phyloP scores from a whole-genome alignment of 108 stramenopile genomes.

The Aureococcus anophagefferens region DNA sequence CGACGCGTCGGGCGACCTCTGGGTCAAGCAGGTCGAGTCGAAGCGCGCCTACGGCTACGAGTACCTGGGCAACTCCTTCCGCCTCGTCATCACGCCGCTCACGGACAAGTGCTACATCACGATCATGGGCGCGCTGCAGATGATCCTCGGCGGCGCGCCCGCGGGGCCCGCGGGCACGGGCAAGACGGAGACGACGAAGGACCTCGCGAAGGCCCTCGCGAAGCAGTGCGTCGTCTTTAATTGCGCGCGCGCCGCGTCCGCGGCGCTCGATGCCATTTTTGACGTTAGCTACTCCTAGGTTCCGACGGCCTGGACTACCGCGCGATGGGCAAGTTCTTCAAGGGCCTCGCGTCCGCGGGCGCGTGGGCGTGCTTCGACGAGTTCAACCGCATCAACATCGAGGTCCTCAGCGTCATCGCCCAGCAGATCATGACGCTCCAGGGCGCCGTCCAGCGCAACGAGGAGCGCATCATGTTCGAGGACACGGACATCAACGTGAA shows the following conservation, averaged over 20 bases:
- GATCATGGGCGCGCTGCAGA: conserved; percentile 59
- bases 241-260: no score
- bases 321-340: conserved; percentile 64
- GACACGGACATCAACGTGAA: conserved; percentile 47
- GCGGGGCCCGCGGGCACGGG: conserved; percentile 61
- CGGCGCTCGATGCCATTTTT: no score
- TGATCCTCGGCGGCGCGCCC: conserved; percentile 54
- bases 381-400: conserved; percentile 64
- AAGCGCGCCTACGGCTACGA: conserved; percentile 61
- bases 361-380: conserved; percentile 70
- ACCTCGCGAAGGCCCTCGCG: conserved; percentile 58
- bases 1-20: conserved; percentile 47
- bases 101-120: conserved; percentile 60
- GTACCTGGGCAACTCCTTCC: conserved; percentile 54
- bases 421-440: conserved; percentile 61
- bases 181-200: conserved; percentile 56
- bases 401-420: conserved; percentile 57
- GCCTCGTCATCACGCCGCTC: conserved; percentile 59
- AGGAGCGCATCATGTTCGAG: conserved; percentile 41
- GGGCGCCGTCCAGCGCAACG: conserved; percentile 37
- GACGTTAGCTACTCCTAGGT: no score
- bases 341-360: conserved; percentile 52
- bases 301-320: conserved; percentile 56
- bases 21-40: conserved; percentile 32
- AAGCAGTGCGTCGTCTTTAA: conserved; percentile 61